A percentile compares a stretch with the other conserved stretches of the same genome.
These are phyloP conservation scores for Zygosaccharomyces gambellarensis DNA, from an alignment of 805 yeast species.

Conservation along the genomic window DNA sequence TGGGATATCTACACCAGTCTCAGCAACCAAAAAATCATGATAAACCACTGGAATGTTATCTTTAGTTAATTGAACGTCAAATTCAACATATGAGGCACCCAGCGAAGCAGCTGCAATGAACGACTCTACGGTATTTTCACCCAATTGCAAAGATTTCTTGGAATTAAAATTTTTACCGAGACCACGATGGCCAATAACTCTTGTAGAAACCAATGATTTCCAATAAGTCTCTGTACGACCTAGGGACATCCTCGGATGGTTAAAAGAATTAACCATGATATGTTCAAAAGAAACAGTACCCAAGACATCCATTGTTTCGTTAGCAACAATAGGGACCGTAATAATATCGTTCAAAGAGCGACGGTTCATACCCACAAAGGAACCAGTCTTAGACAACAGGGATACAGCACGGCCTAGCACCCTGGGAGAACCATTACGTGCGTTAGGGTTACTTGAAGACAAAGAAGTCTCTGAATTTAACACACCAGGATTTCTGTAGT, in stretches of 20 bases:
- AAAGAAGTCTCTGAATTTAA: constrained; percentile 7
- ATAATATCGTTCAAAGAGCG: constrained; percentile 61
- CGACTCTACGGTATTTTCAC: constrained; percentile 92
- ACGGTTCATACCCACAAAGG: constrained; percentile 63
- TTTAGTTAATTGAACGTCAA: constrained; percentile 92
- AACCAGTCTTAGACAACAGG: constrained; percentile 52
- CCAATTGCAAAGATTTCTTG: constrained; percentile 77
- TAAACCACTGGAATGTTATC: constrained; percentile 89
- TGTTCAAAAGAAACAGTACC: constrained; percentile 77
- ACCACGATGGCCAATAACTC: constrained; percentile 96
- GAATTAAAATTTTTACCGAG: constrained; percentile 78
- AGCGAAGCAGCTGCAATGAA: constrained; percentile 93
- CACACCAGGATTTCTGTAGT: neutral
- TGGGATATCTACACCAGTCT: constrained; percentile 92
- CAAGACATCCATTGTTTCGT: constrained; percentile 63
- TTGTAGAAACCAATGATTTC: constrained; percentile 81
- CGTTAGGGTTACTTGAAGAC: constrained; percentile 2
- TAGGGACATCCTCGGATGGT: constrained; percentile 22
- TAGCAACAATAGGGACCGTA: constrained; percentile 72
- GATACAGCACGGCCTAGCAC: constrained; percentile 84
- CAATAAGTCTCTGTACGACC: constrained; percentile 65
- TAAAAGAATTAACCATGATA: constrained; percentile 64
- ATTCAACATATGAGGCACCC: constrained; percentile 95
- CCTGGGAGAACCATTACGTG: constrained; percentile 27
- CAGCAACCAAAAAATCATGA: constrained; percentile 92